These are phyloP conservation scores for Xanthoceras sorbifolium DNA, from an alignment of 345 rosid genomes.

Conservation along the genomic window DNA sequence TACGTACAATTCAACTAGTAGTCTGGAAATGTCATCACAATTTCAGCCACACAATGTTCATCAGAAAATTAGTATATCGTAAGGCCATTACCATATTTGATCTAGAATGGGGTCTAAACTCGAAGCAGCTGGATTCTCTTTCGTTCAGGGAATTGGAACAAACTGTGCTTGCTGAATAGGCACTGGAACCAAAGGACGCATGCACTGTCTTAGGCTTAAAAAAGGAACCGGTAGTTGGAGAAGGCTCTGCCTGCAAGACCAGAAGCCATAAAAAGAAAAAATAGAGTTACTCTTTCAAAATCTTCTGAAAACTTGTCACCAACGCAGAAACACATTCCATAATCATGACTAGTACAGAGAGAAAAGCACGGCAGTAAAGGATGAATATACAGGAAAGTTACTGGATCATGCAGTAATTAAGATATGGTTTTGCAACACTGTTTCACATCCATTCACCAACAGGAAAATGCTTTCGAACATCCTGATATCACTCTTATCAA, in stretches of 20 bases:
- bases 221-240: constrained; percentile 93
- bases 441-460: neutral
- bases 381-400: constrained; percentile 23
- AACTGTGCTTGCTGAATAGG: constrained; percentile 40
- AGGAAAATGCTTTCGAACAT: constrained; percentile 13
- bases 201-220: constrained; percentile 57
- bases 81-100: constrained; percentile 67
- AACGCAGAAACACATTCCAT: neutral
- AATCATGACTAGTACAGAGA: neutral
- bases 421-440: constrained; percentile 11
- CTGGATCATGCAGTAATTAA: constrained; percentile 6
- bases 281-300: neutral
- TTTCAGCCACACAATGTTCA: constrained; percentile 2
- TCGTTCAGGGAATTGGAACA: constrained; percentile 48
- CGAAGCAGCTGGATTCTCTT: constrained; percentile 59
- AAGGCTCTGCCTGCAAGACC: constrained; percentile 82
- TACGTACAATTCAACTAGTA: neutral
- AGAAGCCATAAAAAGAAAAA: constrained; percentile 23
- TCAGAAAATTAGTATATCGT: constrained; percentile 3
- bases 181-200: constrained; percentile 36
- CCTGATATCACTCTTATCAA: constrained; percentile 13
- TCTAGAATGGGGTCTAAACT: constrained; percentile 69
- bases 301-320: neutral
- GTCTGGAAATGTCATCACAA: neutral
- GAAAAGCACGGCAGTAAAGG: constrained; percentile 10